Percentiles rank a stretch among this genome's conserved stretches.
phyloP scores from a whole-genome alignment of 108 stramenopile genomes.

The Fragilaria crotonensis region DNA sequence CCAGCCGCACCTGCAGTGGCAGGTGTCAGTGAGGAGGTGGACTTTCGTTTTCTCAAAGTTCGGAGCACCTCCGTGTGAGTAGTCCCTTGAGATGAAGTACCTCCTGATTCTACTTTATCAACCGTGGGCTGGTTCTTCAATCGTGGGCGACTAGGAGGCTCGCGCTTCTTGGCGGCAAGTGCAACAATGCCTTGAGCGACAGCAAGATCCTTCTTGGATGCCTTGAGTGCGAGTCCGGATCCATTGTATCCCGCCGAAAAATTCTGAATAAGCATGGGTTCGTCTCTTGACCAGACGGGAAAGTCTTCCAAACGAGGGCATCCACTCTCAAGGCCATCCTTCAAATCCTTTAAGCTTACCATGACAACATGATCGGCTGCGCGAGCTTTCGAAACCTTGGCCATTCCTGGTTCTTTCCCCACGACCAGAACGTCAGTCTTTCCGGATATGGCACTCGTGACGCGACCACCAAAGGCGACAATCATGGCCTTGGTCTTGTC shows the following conservation, averaged over 20 bases:
- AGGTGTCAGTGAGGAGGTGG: too few species aligned
- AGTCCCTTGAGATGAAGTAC: too few species aligned
- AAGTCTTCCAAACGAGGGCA: neutral
- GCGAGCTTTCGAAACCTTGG: constrained; percentile 41
- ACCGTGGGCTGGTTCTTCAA: too few species aligned
- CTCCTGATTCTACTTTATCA: too few species aligned
- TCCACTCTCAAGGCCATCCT: neutral
- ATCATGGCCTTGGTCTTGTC: constrained; percentile 33
- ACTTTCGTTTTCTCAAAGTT: too few species aligned
- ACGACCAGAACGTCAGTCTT: constrained; percentile 46
- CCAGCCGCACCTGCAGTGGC: too few species aligned
- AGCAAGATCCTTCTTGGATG: neutral
- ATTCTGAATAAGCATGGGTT: neutral
- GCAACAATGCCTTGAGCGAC: neutral
- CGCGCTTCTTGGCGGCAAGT: neutral
- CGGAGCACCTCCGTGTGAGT: too few species aligned
- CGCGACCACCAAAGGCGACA: constrained; percentile 36
- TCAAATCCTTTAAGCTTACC: neutral
- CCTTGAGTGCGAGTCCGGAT: neutral
- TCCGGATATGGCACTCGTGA: constrained; percentile 35
- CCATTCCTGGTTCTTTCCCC: constrained; percentile 46
- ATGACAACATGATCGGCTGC: neutral
- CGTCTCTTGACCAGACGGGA: too few species aligned
- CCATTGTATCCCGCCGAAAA: neutral
- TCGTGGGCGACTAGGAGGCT: too few species aligned